Base-by-base conservation (phyloP, 495 filamentous ascomycete species). In the Tricharina praecox region DNA sequence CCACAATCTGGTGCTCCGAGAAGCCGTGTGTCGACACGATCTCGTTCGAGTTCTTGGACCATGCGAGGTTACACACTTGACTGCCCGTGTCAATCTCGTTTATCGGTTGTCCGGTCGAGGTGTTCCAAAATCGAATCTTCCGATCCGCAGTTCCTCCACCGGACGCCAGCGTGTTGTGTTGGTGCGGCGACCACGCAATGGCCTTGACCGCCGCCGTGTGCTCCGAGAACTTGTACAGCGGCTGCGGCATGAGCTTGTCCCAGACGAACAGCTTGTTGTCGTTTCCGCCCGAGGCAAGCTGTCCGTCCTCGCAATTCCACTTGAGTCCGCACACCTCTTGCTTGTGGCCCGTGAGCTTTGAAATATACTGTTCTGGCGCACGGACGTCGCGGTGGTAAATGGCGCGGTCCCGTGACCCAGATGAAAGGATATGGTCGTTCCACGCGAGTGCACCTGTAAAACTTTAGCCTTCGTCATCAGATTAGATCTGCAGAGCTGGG, bases 191-290 rank as follows among this genome's bases (percentile, higher is more conserved):
- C 90, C 90, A 97, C n/a, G 90, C 81, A 52, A 97, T 94, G 8
- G 90, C 90, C 62, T 97, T 97, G 40, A 97, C 90, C 5, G 90
- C 90, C 3, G 90, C 90, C 19, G 76, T 86, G 61, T 97, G 90
- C 42, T 93, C 85, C 15, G 77, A 79, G 57, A 93, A 96, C 48
- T 88, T 88, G 68, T 80, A 93, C 4, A 88, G 69, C 3, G 90
- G 90, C 4, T 83, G 79, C 48, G 86, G 80, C 26, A 73, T 80
- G 44, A 93, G 67, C 58, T 88, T 88, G 63, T 97, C 92, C 90
- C 90, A 97, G 13, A 97, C 86, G 72, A 96, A 82, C 38, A 97
- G 68, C 53, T 94, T 94, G 67, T 97, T 97, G 64, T 97, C 90
- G 63, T 97, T 97, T 1, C 92, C 92, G 23, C 90, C 90, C 15